Base-by-base conservation (phyloP, 306 rosid genomes). In the Cucurbita maxima region DNA sequence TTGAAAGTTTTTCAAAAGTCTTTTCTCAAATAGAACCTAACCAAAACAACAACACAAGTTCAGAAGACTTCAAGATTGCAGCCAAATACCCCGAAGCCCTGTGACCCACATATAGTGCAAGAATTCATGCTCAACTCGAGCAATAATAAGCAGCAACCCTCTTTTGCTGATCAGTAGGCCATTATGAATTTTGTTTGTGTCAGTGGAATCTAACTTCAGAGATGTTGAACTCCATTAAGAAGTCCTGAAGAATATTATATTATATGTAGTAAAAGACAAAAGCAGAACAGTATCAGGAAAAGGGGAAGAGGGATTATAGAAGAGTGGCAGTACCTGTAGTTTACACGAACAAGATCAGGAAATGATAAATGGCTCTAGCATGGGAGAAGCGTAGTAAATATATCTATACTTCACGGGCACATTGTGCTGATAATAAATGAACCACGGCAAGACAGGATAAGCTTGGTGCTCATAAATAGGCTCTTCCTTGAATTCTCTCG, bases 381-480 rank as follows among this genome's bases (percentile, higher is more conserved):
- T 58, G n/a, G 55, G n/a, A 56, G 69, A 74, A 58, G 69, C 18
- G 36, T 13, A 58, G 50, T 63, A 58, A 74, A 73, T 72, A 58
- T 74, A 44, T 74, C 68, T 45, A 9, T 5, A 51, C 40, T 16
- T 74, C 77, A 74, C 77, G 68, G 48, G 77, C 55, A 58, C 69
- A 74, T 56, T 56, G 25, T 44, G 12, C 38, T 58, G 54, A 74
- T 43, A 58, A 58, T 57, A 61, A 74, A 57, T 74, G 69, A 74
- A 74, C 18, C 54, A 36, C 20, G 44, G 44, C 76, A 56, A 58
- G 61, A 38, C 61, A 59, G 61, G 76, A 73, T 73, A 41, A 54
- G 47, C 56, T 37, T 14, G 51, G 66, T 41, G 66, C 22, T 40
- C 59, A 71, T 52, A 11, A 71, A 48, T 53, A 71, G 14, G 61